Evolutionary conservation across 441 rosid genomes (phyloP).

Genomic region (Isatis lusitanica): DNA sequence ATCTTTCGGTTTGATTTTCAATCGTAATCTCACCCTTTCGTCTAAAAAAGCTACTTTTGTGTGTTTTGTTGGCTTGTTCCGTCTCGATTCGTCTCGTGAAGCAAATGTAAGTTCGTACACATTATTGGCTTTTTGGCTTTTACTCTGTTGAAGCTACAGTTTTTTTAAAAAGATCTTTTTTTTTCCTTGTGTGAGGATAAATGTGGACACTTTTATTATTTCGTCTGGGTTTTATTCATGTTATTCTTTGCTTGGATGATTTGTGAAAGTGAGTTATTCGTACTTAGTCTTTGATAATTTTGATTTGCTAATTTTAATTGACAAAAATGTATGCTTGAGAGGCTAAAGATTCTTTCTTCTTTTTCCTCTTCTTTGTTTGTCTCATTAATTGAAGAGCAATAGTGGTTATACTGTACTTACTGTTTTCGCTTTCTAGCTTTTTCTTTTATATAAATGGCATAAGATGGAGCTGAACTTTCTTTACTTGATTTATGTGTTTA

Average conservation of each 20-base stretch:
- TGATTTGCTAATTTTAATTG: not conserved
- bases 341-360: constrained; percentile 16
- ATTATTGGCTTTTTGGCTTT: constrained; percentile 21
- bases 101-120: constrained; percentile 31
- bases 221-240: not conserved
- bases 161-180: not conserved
- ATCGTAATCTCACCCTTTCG: constrained; percentile 22
- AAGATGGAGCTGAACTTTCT: constrained; percentile 23
- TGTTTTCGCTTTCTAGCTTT: constrained; percentile 19
- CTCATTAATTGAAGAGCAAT: constrained; percentile 24
- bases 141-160: constrained; percentile 24
- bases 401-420: constrained; percentile 27
- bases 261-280: constrained; percentile 25
- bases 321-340: not conserved
- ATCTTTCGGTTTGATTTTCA: constrained; percentile 5
- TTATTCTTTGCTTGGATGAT: constrained; percentile 38
- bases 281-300: constrained; percentile 28
- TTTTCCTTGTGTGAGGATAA: not conserved
- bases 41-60: constrained; percentile 12
- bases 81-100: constrained; percentile 21
- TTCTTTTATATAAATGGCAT: constrained; percentile 26
- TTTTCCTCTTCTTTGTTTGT: constrained; percentile 19
- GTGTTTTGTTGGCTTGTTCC: not conserved
- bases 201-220: not conserved
- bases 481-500: constrained; percentile 18